phyloP scores from a whole-genome alignment of 2,329 filamentous ascomycete genomes.

The Ophiostoma quercus region DNA sequence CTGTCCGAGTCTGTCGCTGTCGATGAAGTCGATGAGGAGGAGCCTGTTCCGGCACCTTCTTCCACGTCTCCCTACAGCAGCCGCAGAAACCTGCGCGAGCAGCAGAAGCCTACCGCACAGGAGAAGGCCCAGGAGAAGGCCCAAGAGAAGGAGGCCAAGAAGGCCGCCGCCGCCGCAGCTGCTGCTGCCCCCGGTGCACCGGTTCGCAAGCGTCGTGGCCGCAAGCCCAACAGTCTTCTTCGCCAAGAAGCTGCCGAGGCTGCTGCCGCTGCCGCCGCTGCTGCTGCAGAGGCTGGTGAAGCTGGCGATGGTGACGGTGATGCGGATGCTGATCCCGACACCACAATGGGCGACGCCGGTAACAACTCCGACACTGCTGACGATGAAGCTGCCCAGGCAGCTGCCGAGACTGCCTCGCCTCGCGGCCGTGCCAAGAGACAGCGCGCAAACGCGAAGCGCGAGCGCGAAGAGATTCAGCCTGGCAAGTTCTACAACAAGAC shows the following conservation, averaged over 20 bases:
- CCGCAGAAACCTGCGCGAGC: slow-evolving; percentile 10
- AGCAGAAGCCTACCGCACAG: slow-evolving; percentile 2
- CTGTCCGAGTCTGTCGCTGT: slow-evolving; percentile 26
- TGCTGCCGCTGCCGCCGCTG: slow-evolving; percentile 17
- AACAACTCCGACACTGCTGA: slow-evolving; percentile 12
- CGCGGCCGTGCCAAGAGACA: slow-evolving; percentile 25
- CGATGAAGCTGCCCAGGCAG: slow-evolving; percentile 19
- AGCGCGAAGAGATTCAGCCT: slow-evolving; percentile 36
- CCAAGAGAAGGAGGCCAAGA: slow-evolving; percentile 6
- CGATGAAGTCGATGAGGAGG: slow-evolving; percentile 21
- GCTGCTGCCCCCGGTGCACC: neutral
- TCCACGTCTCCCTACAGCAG: slow-evolving; percentile 7
- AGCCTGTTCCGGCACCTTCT: neutral
- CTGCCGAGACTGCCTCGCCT: slow-evolving; percentile 23
- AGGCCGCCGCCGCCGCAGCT: neutral
- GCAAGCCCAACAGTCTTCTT: slow-evolving; percentile 21
- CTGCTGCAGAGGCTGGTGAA: neutral
- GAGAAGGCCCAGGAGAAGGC: slow-evolving; percentile 12
- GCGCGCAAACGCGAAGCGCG: slow-evolving; percentile 22
- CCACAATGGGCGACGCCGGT: neutral
- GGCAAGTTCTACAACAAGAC: slow-evolving; percentile 35
- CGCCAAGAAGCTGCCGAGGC: slow-evolving; percentile 18
- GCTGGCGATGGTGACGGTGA: slow-evolving; percentile 6
- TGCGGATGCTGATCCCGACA: neutral
- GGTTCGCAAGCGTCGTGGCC: slow-evolving; percentile 21